Conservation (phyloP, 345 rosid species). For the Erodium maritimum region DNA sequence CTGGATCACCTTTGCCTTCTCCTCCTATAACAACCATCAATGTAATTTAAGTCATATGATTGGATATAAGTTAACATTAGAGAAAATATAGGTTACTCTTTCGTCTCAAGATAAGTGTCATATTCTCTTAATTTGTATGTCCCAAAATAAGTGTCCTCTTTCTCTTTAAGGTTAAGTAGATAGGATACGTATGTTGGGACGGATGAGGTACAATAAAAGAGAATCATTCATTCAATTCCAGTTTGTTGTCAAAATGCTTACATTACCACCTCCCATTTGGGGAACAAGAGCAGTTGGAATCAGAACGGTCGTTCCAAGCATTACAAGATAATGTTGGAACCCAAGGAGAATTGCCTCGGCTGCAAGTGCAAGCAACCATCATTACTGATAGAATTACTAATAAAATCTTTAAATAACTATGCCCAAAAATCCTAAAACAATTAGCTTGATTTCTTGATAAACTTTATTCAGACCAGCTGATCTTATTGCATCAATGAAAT, state of each 20-base stretch:
- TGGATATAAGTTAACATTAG: background rate
- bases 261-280: slow-evolving; percentile 99
- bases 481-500: too few species aligned
- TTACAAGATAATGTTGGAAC: slow-evolving; percentile 92
- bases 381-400: too few species aligned
- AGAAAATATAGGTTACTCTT: background rate
- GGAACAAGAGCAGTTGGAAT: slow-evolving; percentile 96
- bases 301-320: slow-evolving; percentile 87
- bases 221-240: background rate
- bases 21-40: slow-evolving; percentile 43
- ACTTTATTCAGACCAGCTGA: background rate
- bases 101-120: background rate
- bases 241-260: slow-evolving; percentile 20
- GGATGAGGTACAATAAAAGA: too few species aligned
- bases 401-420: too few species aligned
- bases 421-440: background rate
- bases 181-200: background rate
- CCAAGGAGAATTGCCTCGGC: slow-evolving; percentile 96
- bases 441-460: background rate
- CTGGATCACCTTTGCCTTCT: slow-evolving; percentile 94
- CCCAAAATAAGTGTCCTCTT: too few species aligned
- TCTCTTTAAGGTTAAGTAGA: too few species aligned
- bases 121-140: too few species aligned
- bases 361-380: too few species aligned
- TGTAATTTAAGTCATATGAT: background rate